These are phyloP conservation scores for Blastomyces silverae DNA, from an alignment of 2,329 filamentous ascomycete species.

Conservation along the genomic window DNA sequence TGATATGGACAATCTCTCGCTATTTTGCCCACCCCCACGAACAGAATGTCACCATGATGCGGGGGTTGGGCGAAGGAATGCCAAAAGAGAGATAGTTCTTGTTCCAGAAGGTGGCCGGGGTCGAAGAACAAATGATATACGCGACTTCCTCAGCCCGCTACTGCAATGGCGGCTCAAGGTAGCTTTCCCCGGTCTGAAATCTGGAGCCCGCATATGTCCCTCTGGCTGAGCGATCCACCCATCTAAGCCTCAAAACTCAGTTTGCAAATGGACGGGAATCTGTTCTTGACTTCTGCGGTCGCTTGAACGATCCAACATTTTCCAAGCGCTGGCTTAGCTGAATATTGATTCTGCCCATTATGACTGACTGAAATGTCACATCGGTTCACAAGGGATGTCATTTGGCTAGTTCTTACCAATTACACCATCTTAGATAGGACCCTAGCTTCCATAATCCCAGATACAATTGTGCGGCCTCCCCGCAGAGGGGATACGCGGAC, in stretches of 20 bases:
- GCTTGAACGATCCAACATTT: background rate
- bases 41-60: background rate
- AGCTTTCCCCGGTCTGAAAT: background rate
- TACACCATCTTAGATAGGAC: background rate
- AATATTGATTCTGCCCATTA: background rate
- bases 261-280: background rate
- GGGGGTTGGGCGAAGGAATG: constrained; percentile 2
- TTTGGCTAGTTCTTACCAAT: background rate
- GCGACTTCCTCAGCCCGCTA: background rate
- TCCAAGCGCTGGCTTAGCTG: background rate
- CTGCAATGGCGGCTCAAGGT: background rate
- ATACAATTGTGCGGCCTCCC: background rate
- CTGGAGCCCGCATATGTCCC: background rate
- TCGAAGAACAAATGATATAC: background rate
- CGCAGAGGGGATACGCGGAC: background rate
- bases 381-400: background rate
- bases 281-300: background rate
- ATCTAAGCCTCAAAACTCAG: background rate
- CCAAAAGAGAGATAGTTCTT: background rate
- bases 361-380: background rate
- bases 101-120: background rate
- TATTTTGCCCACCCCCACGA: background rate
- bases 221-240: background rate
- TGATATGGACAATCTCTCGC: background rate
- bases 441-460: background rate